Evolutionary conservation across 192 early-diverging fungal genomes (phyloP), one percentile per base, ranked within the genome.

Genomic region (Tieghemiomyces parasiticus): DNA sequence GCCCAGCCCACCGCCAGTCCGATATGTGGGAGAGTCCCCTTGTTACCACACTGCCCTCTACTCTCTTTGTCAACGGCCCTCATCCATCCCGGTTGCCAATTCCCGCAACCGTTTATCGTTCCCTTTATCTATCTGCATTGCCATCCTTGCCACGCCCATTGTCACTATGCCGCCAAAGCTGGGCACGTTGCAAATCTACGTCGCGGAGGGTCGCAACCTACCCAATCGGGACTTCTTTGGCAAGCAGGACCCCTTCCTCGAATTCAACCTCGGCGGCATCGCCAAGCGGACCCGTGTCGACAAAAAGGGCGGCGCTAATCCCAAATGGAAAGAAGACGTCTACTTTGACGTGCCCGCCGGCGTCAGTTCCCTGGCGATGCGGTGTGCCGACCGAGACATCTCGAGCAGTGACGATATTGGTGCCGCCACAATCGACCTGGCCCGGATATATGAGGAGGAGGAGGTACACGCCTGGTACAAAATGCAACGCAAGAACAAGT

Each of bases 391-490:
- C 55, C 55, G 66, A 26, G 74, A 76, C 32, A 59, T 61, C 63
- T 35, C 67, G 19, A 53, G 62, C 44, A 73, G 47, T 45, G 68
- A 67, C 50, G 63, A 63, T 1, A 73, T 76, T 48, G 74, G 74
- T 24, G 61, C 66, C 35, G 66, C 64, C 16, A 65, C 71, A 1
- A 59, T 76, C 14, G 74, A 76, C 64, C 63, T 76, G 56, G 35
- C 61, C 13, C 65, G 46, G 38, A 61, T 73, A 10, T 76, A 73
- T 46, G 68, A 60, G 2, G 68, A 72, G 62, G 74, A 73, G 26
- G 74, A 71, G 33, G 64, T 73, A 25, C 71, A 76, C 32, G 61
- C 66, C 3, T 76, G 74, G 74, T 71, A 68, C 46, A 24, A 68
- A 30, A 68, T 76, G 44, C 67, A 67, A 34, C 56, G 33, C 62